Evolutionary conservation across 2,329 filamentous ascomycete genomes (phyloP).

Genomic region (Trematosphaeria pertusa): DNA sequence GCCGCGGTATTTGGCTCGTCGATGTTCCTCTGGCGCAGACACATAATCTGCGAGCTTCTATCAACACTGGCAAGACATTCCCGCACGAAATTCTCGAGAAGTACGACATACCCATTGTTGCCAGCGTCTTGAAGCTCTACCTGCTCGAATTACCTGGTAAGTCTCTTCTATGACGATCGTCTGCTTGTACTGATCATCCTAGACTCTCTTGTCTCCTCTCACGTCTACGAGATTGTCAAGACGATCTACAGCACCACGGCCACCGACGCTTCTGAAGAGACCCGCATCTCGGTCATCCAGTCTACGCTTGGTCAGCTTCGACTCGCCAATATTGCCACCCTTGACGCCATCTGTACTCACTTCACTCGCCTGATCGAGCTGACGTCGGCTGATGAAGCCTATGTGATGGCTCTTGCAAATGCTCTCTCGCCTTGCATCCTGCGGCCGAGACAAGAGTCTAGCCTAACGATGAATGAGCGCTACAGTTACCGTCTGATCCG

Average conservation of each 20-base stretch:
- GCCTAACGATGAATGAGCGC: slow-evolving; percentile 92
- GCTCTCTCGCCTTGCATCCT: slow-evolving; percentile 84
- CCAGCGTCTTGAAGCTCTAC: slow-evolving; percentile 91
- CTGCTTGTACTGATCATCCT: slow-evolving; percentile 25
- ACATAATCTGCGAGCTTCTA: slow-evolving; percentile 79
- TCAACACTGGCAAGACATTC: slow-evolving; percentile 88
- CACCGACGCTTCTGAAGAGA: slow-evolving; percentile 68
- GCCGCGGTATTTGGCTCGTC: slow-evolving; percentile 90
- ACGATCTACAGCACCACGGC: slow-evolving; percentile 92
- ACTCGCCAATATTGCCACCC: slow-evolving; percentile 96
- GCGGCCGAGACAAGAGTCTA: slow-evolving; percentile 84
- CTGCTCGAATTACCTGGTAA: slow-evolving; percentile 90
- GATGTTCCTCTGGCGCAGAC: slow-evolving; percentile 87
- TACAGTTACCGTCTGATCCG: slow-evolving; percentile 89
- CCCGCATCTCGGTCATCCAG: slow-evolving; percentile 88
- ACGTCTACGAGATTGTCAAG: slow-evolving; percentile 98
- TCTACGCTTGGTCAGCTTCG: slow-evolving; percentile 94
- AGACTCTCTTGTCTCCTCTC: slow-evolving; percentile 98
- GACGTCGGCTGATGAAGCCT: slow-evolving; percentile 92
- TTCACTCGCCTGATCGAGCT: slow-evolving; percentile 96
- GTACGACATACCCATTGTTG: slow-evolving; percentile 93
- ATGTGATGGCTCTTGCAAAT: slow-evolving; percentile 76
- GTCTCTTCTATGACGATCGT: slow-evolving; percentile 34
- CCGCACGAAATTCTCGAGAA: slow-evolving; percentile 78
- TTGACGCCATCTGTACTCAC: slow-evolving; percentile 97